Base-by-base conservation (phyloP, 805 yeast species). In the Suhomyces sp. region DNA sequence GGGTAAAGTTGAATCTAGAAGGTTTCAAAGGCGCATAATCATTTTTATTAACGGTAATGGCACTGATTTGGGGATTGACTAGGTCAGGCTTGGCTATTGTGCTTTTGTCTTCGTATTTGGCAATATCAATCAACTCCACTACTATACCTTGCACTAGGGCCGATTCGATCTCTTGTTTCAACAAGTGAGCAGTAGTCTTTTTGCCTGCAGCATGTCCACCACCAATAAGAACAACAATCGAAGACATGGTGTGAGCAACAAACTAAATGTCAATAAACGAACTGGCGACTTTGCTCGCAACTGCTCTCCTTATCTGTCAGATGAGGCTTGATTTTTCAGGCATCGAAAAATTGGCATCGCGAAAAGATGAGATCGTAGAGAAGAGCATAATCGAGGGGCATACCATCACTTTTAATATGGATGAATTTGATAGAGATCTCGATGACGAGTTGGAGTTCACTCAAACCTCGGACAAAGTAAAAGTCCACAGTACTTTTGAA, bases 151-250 rank as follows among this genome's bases (percentile, higher is more conserved):
- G 59, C 50, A 23, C 40, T 44, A 19, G 29, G 51, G 46, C 26
- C 2, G 46, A 15, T 7, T 15, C 56, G 54, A 29, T 44, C 44
- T 71, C 72, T 7, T 64, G 58, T 49, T 70, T 64, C 31, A 85
- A 70, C 44, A 70, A 48, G 15, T 55, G 48, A 1, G 77, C 77
- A 0, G 77, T 66, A 2, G 77, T 69, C 33, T 55, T 61, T 56
- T 79, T 84, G 0, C 88, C 88, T 2, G 86, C 70, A 23, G 83
- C 82, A 57, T 80, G 85, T 5, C 88, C 88, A 6, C 88, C 88
- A 5, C 81, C 88, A 8, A 84, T 70, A 12, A 84, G 71, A 3
- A 83, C 76, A 6, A 84, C 55, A 33, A 70, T 56, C 47, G 65
- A 53, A 19, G 42, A 38, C 42, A 38, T 38, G 33, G 6, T 6